phyloP scores from a whole-genome alignment of 768 basidiomycete genomes.

The Lentinula raphanica region DNA sequence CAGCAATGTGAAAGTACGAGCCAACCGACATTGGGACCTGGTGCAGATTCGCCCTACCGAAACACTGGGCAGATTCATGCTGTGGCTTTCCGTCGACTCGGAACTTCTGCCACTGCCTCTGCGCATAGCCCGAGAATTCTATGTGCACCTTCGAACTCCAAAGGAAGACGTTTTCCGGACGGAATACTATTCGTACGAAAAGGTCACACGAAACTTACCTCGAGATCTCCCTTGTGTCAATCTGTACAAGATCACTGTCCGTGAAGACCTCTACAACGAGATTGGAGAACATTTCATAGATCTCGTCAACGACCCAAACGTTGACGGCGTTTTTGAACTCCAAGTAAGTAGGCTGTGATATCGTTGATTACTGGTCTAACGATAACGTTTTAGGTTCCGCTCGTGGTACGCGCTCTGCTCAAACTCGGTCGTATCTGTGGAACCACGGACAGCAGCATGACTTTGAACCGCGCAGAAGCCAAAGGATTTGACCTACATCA shows the following conservation, averaged over 20 bases:
- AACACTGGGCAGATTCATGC: constrained; percentile 72
- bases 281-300: constrained; percentile 90
- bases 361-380: constrained; percentile 1
- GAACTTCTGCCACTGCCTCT: constrained; percentile 77
- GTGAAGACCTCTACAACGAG: constrained; percentile 78
- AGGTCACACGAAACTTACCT: constrained; percentile 74
- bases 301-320: constrained; percentile 88
- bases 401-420: constrained; percentile 75
- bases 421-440: constrained; percentile 81
- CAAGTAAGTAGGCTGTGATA: constrained; percentile 47
- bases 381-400: constrained; percentile 74
- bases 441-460: constrained; percentile 58
- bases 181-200: constrained; percentile 64
- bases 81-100: constrained; percentile 84
- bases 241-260: constrained; percentile 77
- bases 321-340: constrained; percentile 91
- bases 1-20: constrained; percentile 49
- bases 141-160: constrained; percentile 78
- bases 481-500: constrained; percentile 80
- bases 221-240: constrained; percentile 71
- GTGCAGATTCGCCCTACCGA: constrained; percentile 81
- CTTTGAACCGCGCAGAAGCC: constrained; percentile 78
- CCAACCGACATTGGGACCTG: constrained; percentile 82
- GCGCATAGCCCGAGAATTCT: constrained; percentile 87
- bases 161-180: constrained; percentile 63